Conservation (phyloP, 495 filamentous ascomycete genomes). For the Daldinia bambusicola region DNA sequence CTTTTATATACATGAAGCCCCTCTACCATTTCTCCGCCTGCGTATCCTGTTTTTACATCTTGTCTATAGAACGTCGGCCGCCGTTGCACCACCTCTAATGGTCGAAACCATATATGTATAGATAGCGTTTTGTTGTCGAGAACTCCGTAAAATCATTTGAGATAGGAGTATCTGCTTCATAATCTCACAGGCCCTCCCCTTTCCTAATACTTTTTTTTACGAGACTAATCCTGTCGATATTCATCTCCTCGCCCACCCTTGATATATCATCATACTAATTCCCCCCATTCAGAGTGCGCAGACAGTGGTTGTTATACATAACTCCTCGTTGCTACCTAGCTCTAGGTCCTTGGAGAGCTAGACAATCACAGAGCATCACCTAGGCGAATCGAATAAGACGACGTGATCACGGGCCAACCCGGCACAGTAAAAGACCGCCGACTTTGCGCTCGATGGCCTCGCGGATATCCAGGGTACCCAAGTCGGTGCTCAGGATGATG, state of each 20-base stretch:
- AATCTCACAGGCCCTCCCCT: background rate
- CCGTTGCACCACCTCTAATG: background rate
- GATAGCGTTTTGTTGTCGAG: background rate
- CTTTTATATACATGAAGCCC: slow-evolving; percentile 14
- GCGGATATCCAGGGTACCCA: slow-evolving; percentile 83
- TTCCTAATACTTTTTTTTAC: background rate
- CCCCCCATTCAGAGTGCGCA: background rate
- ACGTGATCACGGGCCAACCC: slow-evolving; percentile 59
- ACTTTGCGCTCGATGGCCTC: slow-evolving; percentile 87
- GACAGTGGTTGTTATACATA: background rate
- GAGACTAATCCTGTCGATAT: background rate
- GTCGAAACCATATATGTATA: background rate
- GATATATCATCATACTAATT: background rate
- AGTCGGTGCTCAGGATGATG: slow-evolving; percentile 81
- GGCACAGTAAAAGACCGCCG: slow-evolving; percentile 84
- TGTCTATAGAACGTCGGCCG: background rate
- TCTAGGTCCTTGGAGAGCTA: too few relatives aligned
- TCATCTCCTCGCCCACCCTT: background rate
- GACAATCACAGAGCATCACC: background rate
- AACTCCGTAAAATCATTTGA: background rate
- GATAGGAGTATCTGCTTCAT: background rate
- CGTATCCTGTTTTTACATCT: background rate
- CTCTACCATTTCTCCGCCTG: slow-evolving; percentile 22
- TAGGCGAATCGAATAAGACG: background rate
- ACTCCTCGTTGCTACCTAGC: background rate